These are phyloP conservation scores for Rugonectria rugulosa DNA, from an alignment of 2,329 filamentous ascomycete species.

Conservation along the genomic window DNA sequence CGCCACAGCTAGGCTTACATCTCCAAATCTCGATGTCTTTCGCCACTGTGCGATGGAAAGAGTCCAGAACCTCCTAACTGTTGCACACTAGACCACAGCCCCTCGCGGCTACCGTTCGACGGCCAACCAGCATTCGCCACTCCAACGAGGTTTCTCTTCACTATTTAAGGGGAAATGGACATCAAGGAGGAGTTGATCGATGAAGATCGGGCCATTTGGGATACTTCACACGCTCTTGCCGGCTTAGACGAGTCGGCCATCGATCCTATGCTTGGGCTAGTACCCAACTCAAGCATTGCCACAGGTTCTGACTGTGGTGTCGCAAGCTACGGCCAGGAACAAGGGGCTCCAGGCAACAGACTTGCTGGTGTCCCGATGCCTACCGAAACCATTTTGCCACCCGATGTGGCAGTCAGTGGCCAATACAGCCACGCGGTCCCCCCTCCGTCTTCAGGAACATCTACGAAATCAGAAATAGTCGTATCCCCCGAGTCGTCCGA, in stretches of 20 bases:
- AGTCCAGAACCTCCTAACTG: too few relatives aligned
- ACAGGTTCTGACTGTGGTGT: too few relatives aligned
- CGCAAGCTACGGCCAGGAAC: too few relatives aligned
- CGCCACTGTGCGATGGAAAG: too few relatives aligned
- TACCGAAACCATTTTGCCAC: background rate
- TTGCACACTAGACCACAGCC: too few relatives aligned
- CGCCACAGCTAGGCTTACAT: too few relatives aligned
- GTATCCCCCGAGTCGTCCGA: background rate
- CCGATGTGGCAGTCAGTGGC: background rate
- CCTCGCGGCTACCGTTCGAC: too few relatives aligned
- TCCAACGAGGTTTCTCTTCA: too few relatives aligned
- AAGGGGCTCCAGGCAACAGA: background rate
- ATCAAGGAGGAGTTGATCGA: background rate
- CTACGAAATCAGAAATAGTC: conserved; percentile 2
- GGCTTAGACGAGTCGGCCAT: conserved; percentile 20
- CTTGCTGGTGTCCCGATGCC: background rate
- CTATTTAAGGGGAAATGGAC: conserved; percentile 17
- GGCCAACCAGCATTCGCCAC: background rate
- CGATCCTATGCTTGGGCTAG: conserved; percentile 26
- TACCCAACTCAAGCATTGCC: background rate
- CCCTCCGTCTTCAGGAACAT: conserved; percentile 15
- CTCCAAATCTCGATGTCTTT: too few relatives aligned
- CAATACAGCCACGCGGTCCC: too few relatives aligned
- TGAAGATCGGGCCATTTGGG: background rate
- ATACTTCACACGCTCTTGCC: background rate